Evolutionary conservation across 345 rosid genomes (phyloP).

Genomic region (Gossypium thurberi): DNA sequence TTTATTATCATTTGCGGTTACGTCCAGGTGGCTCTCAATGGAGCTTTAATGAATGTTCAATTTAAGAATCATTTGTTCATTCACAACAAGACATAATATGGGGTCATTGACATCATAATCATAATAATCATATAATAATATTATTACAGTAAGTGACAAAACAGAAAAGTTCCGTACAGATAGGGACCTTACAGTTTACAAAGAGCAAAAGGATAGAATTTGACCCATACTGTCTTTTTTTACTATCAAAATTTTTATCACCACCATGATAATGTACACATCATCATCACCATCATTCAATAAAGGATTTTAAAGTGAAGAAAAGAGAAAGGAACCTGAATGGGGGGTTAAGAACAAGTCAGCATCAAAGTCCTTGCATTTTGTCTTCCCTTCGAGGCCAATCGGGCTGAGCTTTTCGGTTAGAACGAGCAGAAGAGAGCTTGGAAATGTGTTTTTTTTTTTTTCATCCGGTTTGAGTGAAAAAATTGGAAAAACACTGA

Average conservation of each 20-base stretch:
- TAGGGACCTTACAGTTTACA: slow-evolving; percentile 1
- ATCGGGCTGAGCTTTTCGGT: not conserved
- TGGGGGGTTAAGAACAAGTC: not conserved
- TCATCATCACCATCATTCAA: slow-evolving; percentile 8
- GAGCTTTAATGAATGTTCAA: not conserved
- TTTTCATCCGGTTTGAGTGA: too few species aligned
- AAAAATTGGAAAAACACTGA: not conserved
- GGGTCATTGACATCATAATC: too few species aligned
- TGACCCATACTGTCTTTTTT: slow-evolving; percentile 5
- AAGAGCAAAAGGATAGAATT: slow-evolving; percentile 15
- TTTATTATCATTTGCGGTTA: too few species aligned
- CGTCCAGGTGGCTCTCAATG: too few species aligned
- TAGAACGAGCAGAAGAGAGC: not conserved
- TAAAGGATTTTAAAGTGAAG: not conserved
- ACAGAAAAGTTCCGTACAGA: not conserved
- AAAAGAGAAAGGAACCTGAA: not conserved
- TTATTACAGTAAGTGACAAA: not conserved
- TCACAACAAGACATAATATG: not conserved
- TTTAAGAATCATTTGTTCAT: not conserved
- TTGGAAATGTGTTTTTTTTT: not conserved
- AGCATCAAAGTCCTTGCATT: slow-evolving; percentile 12
- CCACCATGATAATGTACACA: slow-evolving; percentile 25
- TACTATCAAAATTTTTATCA: slow-evolving; percentile 22
- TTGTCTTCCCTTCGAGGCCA: not conserved
- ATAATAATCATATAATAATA: not conserved